Evolutionary conservation across 2,329 filamentous ascomycete species (phyloP), one percentile per base, ranked within the genome.

Genomic region (Diaporthe citri): DNA sequence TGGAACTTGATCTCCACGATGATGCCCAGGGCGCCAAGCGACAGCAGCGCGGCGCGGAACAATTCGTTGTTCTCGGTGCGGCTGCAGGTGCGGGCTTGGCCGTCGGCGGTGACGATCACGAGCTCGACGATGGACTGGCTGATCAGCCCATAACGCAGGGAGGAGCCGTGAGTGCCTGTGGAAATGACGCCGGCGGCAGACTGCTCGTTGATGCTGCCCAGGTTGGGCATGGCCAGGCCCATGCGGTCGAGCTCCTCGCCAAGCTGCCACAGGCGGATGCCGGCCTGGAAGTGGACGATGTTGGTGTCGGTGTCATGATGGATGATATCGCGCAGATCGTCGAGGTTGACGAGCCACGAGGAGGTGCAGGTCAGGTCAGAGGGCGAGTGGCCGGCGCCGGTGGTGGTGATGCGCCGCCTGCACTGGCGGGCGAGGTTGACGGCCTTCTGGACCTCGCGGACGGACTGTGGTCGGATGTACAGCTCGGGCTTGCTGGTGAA

Each of bases 181-280:
- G 94, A 93, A 76, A 98, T 97, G 20, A 95, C 96, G 39, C 97
- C 97, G 2, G 95, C 95, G 77, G 98, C 93, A 75, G 94, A 97
- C 87, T 99, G 97, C 80, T 95, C 91, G 82, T 98, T 95, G 84
- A 99, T 99, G 83, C 95, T 98, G 48, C 97, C 97, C 60, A 98
- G 87, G 82, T 97, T 98, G 39, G 94, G 94, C 90, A 99, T 93
- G 2, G 95, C 95, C 77, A 98, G 88, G 0, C 95, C 95, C 79
- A 92, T 85, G 72, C 90, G 88, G 78, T 94, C 95, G 43, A 98
- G 91, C 80, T 92, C 90, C 57, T 90, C 88, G 77, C 95, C 93
- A 74, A 99, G 86, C 75, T 92, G 86, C 79, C 91, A 91, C 76
- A 99, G 87, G 28, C 96, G 90, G 78, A 98, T 98, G 22, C 97